Evolutionary conservation across 1,284 basidiomycete species (phyloP), one percentile per base, ranked within the genome.

Genomic region (Ceratobasidium theobromae): DNA sequence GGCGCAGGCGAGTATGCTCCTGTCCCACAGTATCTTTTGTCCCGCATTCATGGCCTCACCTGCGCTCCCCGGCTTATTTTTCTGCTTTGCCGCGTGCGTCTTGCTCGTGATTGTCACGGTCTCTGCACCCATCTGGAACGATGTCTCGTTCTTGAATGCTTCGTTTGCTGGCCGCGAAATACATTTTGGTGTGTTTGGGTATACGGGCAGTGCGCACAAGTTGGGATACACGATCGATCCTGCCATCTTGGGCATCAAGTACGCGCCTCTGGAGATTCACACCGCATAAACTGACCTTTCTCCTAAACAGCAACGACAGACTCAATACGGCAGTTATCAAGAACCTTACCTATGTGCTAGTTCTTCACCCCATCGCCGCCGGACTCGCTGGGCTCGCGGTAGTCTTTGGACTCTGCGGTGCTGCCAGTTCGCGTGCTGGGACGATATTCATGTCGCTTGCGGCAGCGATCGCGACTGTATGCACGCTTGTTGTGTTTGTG

Each of bases 291-390:
- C 21, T 48, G 5, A 41, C 51, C 53, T 38, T 3, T 9, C 51
- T n/a, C 8, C 38, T 30, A 49, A 67, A 70, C 67, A 58, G 72
- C 65, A 71, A 73, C 67, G 71, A 74, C 67, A 71, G 71, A 16
- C 71, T 87, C 1, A 84, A 87, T 74, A 81, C 80, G 14, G 70
- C 69, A 14, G 74, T 83, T 48, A 79, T 91, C 53, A 82, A 85
- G 73, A 86, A 86, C 73, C 83, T 93, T 66, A 91, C 90, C 27
- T 82, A 79, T 73, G 78, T 81, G 5, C 79, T 93, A 67, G 86
- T 94, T 72, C 81, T 94, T 27, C 86, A 92, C 75, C 89, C 90
- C 40, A 85, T 93, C 71, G 86, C 84, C 51, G 89, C 88, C 16
- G 87, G 83, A 53, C 77, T 93, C 25, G 77, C 88, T 28, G 86